Base-by-base conservation (phyloP, 2,329 filamentous ascomycete species). In the Colletotrichum somersetense region DNA sequence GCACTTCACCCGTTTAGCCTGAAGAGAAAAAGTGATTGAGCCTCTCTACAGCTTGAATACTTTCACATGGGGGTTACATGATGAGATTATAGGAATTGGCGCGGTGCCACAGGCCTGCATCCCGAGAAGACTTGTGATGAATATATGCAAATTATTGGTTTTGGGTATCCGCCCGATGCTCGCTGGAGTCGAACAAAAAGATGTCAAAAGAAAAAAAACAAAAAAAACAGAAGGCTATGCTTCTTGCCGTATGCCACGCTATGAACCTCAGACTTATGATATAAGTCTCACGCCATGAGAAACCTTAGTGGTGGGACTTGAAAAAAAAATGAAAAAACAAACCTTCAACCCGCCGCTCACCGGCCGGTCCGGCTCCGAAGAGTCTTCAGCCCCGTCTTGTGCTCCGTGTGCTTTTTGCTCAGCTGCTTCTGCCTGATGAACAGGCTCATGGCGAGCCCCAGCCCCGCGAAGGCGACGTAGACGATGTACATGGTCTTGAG, bases 401-500 rank as follows among this genome's bases (percentile, higher is more conserved):
- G 85, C 79, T 89, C 88, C 46, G 84, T 82, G 70, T 91, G 88
- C 40, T 88, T 82, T 74, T 85, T 87, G 80, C 84, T 89, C 67
- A 91, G 81, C 74, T 82, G 83, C 64, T 82, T 83, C 74, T 87
- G 85, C 46, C 82, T 79, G 61, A 91, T 80, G 42, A 87, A 83
- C 40, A 86, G 77, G 59, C 85, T 85, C 33, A 86, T 76, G 5
- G 87, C 38, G 11, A 90, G 77, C 0, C 86, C 88, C 0, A 86
- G 65, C 1, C 79, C 86, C 0, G 85, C 81, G 59, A 89, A 82
- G 26, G 81, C 85, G 0, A 86, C 84, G 74, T 88, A 90, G 71
- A 89, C 83, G 65, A 89, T 88, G 75, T 85, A 91, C 88, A 91
- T 89, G 67, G 83, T 86, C 61, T 82, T 81, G 73, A 90, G 75